Percentiles rank a stretch among this genome's conserved stretches.
Evolutionary conservation across 1,139 yeast species (phyloP).

Genomic region (Kluyveromyces sp.): DNA sequence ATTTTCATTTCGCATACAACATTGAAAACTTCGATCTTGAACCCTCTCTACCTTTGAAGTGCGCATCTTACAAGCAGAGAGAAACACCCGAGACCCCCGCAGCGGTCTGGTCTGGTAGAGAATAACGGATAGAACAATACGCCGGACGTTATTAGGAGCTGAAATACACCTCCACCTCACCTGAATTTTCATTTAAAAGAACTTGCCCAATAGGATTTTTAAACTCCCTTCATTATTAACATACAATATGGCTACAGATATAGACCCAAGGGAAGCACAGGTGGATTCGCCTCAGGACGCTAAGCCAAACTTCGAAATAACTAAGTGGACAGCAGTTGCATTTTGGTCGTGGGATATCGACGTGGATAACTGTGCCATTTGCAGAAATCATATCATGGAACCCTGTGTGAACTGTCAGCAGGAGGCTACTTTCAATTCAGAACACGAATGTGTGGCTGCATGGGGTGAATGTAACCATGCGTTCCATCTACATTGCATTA

Average conservation of each 20-base stretch:
- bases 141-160: no score
- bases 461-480: slow-evolving; percentile 86
- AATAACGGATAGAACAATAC: no score
- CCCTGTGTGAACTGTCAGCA: slow-evolving; percentile 97
- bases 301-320: slow-evolving; percentile 55
- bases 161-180: no score
- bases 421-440: slow-evolving; percentile 57
- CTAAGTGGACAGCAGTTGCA: slow-evolving; percentile 97
- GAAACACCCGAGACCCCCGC: no score
- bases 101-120: no score
- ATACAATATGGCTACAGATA: slow-evolving; percentile 1
- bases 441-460: slow-evolving; percentile 86
- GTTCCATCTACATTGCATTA: slow-evolving; percentile 70
- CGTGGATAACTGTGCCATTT: slow-evolving; percentile 95
- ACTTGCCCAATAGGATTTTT: no score
- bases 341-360: slow-evolving; percentile 99
- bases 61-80: no score
- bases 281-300: neutral
- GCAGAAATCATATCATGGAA: slow-evolving; percentile 97
- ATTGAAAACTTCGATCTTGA: no score
- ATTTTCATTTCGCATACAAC: no score
- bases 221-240: no score
- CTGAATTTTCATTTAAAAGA: no score
- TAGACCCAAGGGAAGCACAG: neutral
- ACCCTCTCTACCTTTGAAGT: no score